Evolutionary conservation across 345 rosid species (phyloP), one percentile per base, ranked within the genome.

Genomic region (Citrus australasica): DNA sequence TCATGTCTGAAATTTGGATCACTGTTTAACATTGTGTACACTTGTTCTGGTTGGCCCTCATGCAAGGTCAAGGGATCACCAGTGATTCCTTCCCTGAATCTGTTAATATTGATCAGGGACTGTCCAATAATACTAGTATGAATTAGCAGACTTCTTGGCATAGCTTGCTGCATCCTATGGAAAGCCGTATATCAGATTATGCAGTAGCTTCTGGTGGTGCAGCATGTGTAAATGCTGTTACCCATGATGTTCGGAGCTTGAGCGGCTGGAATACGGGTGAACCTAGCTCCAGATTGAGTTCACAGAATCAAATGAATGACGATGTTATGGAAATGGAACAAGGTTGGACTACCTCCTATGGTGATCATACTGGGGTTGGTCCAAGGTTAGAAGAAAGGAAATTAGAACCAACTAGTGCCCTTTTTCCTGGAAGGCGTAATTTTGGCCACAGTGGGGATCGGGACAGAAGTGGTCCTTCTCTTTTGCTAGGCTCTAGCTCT

Each of bases 241-340:
- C 82, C 84, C 87, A 82, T 79, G 85, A 80, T 74, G 77, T 55
- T 81, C 94, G 81, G 65, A 77, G 74, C 76, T 86, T 82, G 73
- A 75, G 83, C 79, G 83, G 88, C 80, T 90, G 91, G 97, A 91
- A 78, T 82, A 83, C 81, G 37, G 91, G 93, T 59, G 98, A 93
- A 79, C 81, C 94, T 42, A 88, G 93, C 84, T 87, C 93, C 38
- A 75, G 86, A 65, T 76, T 79, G 17, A 82, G 77, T 69, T 51
- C 80, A 38, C 87, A 85, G 83, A 79, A 85, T 82, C 91, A 85
- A 78, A 83, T 78, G 64, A 78, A 69, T 69, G 82, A 85, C 66
- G 85, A 82, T 83, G 88, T 74, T 71, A 76, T 85, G 71, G 85
- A 90, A 81, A 82, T 84, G 80, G 92, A 89, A 71, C 85, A 85